phyloP scores from a whole-genome alignment of 176 grass and related monocot genomes.

The Rhynchospora tenuis region DNA sequence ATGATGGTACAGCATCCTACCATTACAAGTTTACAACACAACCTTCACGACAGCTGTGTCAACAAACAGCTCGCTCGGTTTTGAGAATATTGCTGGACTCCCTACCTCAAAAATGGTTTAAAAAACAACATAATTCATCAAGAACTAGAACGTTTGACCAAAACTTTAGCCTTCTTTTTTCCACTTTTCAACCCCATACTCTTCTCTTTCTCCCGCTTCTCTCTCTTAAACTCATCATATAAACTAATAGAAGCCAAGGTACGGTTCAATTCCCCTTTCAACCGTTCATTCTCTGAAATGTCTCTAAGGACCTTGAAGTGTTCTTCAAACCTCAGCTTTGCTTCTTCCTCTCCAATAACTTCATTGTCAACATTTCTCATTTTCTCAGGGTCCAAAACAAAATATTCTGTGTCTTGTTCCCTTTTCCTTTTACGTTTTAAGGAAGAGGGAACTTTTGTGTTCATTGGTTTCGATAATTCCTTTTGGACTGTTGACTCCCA shows the following conservation, averaged over 20 bases:
- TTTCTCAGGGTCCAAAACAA: slow-evolving; percentile 34
- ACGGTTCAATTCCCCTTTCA: slow-evolving; percentile 61
- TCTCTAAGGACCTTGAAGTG: slow-evolving; percentile 61
- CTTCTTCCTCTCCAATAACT: slow-evolving; percentile 38
- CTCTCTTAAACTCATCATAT: slow-evolving; percentile 75
- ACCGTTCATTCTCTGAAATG: slow-evolving; percentile 68
- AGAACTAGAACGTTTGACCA: background rate
- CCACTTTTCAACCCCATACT: background rate
- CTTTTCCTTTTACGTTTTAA: slow-evolving; percentile 55
- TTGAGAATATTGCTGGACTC: background rate
- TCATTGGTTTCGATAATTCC: slow-evolving; percentile 44
- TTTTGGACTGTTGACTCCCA: slow-evolving; percentile 43
- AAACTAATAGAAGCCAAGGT: slow-evolving; percentile 58
- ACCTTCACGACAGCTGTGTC: background rate
- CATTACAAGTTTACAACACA: background rate
- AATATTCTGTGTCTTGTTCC: slow-evolving; percentile 35
- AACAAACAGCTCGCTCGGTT: background rate
- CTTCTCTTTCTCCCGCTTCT: slow-evolving; percentile 31
- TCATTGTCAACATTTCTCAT: slow-evolving; percentile 31
- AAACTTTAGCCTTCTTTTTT: background rate
- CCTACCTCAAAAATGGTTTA: background rate
- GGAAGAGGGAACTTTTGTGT: slow-evolving; percentile 24
- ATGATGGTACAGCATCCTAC: background rate
- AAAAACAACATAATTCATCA: background rate
- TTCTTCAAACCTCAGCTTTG: slow-evolving; percentile 50